phyloP scores from a whole-genome alignment of 768 basidiomycete genomes.

The Phanerochaete sordida region DNA sequence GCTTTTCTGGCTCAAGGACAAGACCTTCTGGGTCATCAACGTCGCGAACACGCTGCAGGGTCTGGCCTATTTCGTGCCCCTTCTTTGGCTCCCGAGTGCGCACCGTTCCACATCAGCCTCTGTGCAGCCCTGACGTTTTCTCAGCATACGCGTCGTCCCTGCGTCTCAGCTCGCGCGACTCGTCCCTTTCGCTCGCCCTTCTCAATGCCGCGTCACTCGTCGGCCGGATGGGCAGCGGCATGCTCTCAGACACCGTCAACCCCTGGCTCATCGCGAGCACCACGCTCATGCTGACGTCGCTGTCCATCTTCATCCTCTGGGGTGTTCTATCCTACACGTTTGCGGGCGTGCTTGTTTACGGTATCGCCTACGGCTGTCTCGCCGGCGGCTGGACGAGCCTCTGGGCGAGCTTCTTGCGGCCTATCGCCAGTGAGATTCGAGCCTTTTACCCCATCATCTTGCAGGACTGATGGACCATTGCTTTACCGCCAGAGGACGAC shows the following conservation, averaged over 20 bases:
- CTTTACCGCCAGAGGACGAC: constrained; percentile 18
- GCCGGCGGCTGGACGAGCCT: constrained; percentile 31
- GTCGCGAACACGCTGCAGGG: constrained; percentile 22
- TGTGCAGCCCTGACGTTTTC: background rate
- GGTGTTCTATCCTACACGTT: constrained; percentile 23
- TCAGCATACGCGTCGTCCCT: constrained; percentile 21
- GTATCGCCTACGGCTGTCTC: constrained; percentile 26
- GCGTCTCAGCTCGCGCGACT: constrained; percentile 3
- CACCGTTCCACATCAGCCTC: background rate
- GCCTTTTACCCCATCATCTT: background rate
- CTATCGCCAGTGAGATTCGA: constrained; percentile 19
- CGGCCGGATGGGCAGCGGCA: constrained; percentile 17
- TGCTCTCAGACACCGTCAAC: constrained; percentile 17
- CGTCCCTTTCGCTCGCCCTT: constrained; percentile 19
- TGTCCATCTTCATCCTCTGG: constrained; percentile 30
- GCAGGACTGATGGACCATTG: background rate
- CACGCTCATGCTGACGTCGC: constrained; percentile 18
- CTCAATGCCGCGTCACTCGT: constrained; percentile 21
- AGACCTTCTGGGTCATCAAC: constrained; percentile 22
- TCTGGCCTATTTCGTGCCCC: constrained; percentile 23
- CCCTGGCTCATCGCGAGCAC: constrained; percentile 20
- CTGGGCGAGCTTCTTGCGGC: constrained; percentile 26
- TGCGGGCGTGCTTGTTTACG: constrained; percentile 25
- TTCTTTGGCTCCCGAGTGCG: constrained; percentile 25
- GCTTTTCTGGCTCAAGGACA: constrained; percentile 18